These are phyloP conservation scores for Suillus brevipes DNA, from an alignment of 768 basidiomycete genomes.

Conservation along the genomic window DNA sequence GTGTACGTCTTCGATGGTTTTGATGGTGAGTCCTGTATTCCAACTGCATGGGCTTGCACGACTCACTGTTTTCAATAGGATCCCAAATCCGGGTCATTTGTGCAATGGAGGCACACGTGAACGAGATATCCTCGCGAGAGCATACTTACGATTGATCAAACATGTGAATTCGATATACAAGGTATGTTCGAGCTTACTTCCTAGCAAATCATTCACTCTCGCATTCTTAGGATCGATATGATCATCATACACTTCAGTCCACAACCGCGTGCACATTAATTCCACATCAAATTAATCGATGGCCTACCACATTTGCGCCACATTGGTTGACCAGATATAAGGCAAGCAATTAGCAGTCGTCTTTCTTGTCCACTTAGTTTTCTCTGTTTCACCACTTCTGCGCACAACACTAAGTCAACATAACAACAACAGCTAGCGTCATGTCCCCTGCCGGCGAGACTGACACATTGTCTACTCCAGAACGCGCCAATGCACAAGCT, in stretches of 20 bases:
- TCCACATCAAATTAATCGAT: neutral
- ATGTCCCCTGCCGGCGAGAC: neutral
- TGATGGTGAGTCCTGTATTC: conserved; percentile 59
- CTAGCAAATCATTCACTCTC: no score
- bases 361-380: neutral
- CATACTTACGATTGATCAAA: conserved; percentile 78
- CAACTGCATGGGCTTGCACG: neutral
- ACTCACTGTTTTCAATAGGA: conserved; percentile 74
- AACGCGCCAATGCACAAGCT: neutral
- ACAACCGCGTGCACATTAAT: no score
- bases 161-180: conserved; percentile 94
- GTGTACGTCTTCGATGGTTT: conserved; percentile 98
- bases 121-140: conserved; percentile 74
- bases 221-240: no score
- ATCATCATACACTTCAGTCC: no score
- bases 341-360: neutral
- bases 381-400: neutral
- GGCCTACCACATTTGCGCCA: neutral
- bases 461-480: neutral
- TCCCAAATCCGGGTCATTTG: conserved; percentile 97
- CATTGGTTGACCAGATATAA: neutral
- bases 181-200: conserved; percentile 36
- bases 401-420: neutral
- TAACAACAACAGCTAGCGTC: neutral
- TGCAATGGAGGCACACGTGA: conserved; percentile 88